phyloP scores from a whole-genome alignment of 352 stramenopile genomes.

The Phytophthora agathidicida region DNA sequence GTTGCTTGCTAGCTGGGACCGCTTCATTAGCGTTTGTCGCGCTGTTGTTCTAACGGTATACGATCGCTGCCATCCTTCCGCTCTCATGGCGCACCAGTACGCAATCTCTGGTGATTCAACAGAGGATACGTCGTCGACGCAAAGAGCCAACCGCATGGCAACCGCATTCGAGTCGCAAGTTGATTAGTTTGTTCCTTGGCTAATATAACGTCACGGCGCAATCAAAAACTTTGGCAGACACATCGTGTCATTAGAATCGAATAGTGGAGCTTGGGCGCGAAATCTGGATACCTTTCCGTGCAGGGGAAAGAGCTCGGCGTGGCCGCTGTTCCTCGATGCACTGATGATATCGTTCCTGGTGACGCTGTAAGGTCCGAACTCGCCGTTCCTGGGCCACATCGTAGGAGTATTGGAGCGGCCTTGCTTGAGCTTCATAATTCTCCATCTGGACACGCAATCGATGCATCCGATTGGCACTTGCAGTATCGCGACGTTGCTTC shows the following conservation, averaged over 20 bases:
- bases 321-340: conserved; percentile 42
- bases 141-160: conserved; percentile 6
- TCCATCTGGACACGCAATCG: conserved; percentile 48
- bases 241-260: conserved; percentile 1
- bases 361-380: conserved; percentile 41
- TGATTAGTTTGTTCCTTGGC: no score
- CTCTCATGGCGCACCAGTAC: conserved; percentile 15
- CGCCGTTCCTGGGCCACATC: conserved; percentile 42
- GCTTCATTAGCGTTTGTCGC: conserved; percentile 71
- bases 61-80: conserved; percentile 41
- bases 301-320: conserved; percentile 2
- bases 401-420: conserved; percentile 30
- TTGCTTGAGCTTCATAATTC: conserved; percentile 36
- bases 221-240: neutral
- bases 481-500: conserved; percentile 44
- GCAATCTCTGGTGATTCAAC: neutral
- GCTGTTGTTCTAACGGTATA: conserved; percentile 59
- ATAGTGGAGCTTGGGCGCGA: neutral
- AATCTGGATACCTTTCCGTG: conserved; percentile 19
- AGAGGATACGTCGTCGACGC: conserved; percentile 9
- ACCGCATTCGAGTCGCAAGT: conserved; percentile 13
- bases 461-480: conserved; percentile 44
- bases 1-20: conserved; percentile 73
- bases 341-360: conserved; percentile 48
- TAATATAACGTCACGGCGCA: no score